Evolutionary conservation across 2,329 filamentous ascomycete species (phyloP), one percentile per base, ranked within the genome.

Genomic region (Ophiostoma piceae): DNA sequence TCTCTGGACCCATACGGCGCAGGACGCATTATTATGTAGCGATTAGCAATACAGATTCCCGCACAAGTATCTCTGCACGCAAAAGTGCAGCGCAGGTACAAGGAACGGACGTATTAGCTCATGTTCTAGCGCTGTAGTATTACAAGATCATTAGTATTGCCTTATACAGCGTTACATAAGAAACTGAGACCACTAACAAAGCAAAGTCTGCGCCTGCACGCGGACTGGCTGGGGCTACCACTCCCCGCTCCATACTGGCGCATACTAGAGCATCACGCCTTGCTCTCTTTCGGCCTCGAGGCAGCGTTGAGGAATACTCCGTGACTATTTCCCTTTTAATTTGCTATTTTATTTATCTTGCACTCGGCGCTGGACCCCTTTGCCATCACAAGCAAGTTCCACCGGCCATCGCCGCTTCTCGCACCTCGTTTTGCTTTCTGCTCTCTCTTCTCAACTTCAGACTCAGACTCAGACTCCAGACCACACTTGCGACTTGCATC

Each of bases 151-250:
- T 35, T 64, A 64, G 60, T n/a, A 64, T 37, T n/a, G 57, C 14
- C 60, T 57, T 57, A 37, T n/a, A 37, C 60, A 64, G 29, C 32
- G 60, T 64, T 64, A 64, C 60, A 39, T 64, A 64, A 64, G 35
- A 35, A 35, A 35, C 35, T 3, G 35, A 35, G 60, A 64, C 60
- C 19, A 35, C 60, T 16, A 64, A 62, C 51, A 57, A 57, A 57
- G 22, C 51, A 29, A 32, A 35, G 29, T 64, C 32, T 37, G 29
- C 32, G 8, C 9, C 32, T 64, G 29, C 32, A 35, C 60, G 60
- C 60, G 60, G 60, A 37, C 60, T 64, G n/a, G 51, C n/a, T 57
- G 51, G 22, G 51, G n/a, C n/a, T 4, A 57, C 51, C 51, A 12
- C 60, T 64, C 60, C 60, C 60, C 60, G 60, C 60, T 64, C 7